Evolutionary conservation across 2,329 filamentous ascomycete genomes (phyloP).

Genomic region (Hypomyces perniciosus): DNA sequence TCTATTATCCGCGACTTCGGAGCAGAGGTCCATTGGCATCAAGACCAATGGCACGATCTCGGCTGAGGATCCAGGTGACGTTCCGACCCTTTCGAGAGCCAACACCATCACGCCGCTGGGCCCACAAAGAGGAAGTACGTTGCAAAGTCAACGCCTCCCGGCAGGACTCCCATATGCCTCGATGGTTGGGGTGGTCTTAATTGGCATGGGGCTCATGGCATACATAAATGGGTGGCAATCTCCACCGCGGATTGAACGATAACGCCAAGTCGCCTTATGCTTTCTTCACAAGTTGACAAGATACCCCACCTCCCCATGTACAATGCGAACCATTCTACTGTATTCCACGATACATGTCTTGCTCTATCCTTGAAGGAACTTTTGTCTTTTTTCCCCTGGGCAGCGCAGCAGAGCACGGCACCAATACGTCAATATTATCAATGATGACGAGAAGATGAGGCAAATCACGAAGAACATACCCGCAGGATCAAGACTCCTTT

Average conservation of each 20-base stretch:
- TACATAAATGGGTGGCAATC: conserved; percentile 78
- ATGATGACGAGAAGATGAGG: conserved; percentile 27
- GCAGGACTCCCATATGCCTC: conserved; percentile 69
- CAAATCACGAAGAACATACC: conserved; percentile 26
- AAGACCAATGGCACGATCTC: conserved; percentile 17
- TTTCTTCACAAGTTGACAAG: background rate
- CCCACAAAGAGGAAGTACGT: conserved; percentile 33
- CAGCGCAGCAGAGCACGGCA: conserved; percentile 21
- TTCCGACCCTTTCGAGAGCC: conserved; percentile 40
- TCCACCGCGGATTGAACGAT: conserved; percentile 29
- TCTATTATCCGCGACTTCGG: conserved; percentile 16
- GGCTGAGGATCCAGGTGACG: conserved; percentile 32
- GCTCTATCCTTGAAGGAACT: background rate
- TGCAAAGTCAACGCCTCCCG: conserved; percentile 38
- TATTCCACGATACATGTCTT: conserved; percentile 3
- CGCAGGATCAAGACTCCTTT: conserved; percentile 16
- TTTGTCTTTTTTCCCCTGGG: conserved; percentile 1
- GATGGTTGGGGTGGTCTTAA: conserved; percentile 73
- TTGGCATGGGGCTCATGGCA: conserved; percentile 80
- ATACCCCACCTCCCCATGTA: background rate
- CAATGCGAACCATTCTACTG: conserved; percentile 2
- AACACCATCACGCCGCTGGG: conserved; percentile 44
- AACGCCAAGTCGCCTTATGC: conserved; percentile 11
- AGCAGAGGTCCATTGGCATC: conserved; percentile 13
- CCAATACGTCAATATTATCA: conserved; percentile 14